Evolutionary conservation across 2,329 filamentous ascomycete genomes (phyloP).

Genomic region (Hymenoscyphus linearis): DNA sequence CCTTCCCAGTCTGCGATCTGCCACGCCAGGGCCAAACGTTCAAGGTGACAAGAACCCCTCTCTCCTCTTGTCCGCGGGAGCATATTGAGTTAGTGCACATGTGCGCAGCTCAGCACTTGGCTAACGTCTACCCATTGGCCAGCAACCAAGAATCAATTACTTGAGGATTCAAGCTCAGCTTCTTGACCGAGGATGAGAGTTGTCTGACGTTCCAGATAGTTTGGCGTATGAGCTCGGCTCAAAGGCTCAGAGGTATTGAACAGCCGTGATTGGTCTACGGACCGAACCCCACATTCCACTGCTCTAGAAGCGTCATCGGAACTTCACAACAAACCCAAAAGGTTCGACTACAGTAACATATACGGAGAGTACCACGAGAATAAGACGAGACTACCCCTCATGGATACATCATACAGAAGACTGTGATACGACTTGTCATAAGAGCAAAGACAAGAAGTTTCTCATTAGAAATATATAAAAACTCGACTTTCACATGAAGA

Average conservation of each 20-base stretch:
- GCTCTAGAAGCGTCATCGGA: not conserved
- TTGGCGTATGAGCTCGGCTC: conserved; percentile 9
- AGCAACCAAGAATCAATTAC: not conserved
- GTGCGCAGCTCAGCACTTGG: not conserved
- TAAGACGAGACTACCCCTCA: too few relatives aligned
- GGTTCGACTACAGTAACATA: too few relatives aligned
- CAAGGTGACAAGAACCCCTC: not conserved
- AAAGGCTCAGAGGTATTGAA: not conserved
- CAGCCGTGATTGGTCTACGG: conserved; percentile 8
- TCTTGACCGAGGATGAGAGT: not conserved
- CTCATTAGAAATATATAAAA: not conserved
- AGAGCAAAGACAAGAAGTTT: not conserved
- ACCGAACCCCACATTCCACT: conserved; percentile 6
- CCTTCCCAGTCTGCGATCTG: not conserved
- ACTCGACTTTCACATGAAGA: not conserved
- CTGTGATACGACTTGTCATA: not conserved
- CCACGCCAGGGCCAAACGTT: not conserved
- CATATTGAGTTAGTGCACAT: not conserved
- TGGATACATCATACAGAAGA: too few relatives aligned
- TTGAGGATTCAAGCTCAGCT: not conserved
- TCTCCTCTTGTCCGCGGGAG: not conserved
- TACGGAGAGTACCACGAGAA: too few relatives aligned
- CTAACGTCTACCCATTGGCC: not conserved
- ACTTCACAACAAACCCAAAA: not conserved
- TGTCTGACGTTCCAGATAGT: not conserved